Base-by-base conservation (phyloP, 495 filamentous ascomycete genomes). In the Xylaria acuta region DNA sequence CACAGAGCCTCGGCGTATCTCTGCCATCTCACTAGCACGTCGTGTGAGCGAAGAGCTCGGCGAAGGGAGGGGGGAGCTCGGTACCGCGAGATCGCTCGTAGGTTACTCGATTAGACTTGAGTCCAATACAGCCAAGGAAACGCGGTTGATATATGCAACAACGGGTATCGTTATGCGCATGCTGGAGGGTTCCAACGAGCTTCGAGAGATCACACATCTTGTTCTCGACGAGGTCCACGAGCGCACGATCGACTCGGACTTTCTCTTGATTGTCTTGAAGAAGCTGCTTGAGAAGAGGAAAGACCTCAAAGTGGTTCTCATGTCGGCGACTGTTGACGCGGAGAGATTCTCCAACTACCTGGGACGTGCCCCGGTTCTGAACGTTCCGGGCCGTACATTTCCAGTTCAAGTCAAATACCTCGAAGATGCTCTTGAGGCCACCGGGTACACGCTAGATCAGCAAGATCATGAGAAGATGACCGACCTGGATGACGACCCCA, bases 181-280 rank as follows among this genome's bases (percentile, higher is more conserved):
- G 96, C 84, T 99, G 12, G 95, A 99, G 81, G 90, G 91, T 2
- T 93, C 92, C 0, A 90, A 92, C 72, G 91, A 95, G 59, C 88
- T 99, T 56, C 86, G 88, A 58, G 95, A 97, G 65, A 91, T 98
- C 65, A 97, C 94, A 3, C 95, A 98, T 80, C 86, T 99, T 65
- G 89, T 99, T 60, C 87, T 99, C 30, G 96, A 99, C 74, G 96
- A 99, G 80, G 94, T 97, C 4, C 95, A 98, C 80, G 95, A 98
- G 75, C 89, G 95, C 67, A 92, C 92, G 25, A 98, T 99, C 72
- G 96, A 98, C 79, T 97, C 93, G 66, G 96, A 99, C 74, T 98
- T 99, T 80, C 84, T 99, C 25, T 84, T 99, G 16, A 93, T 98
- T 71, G 91, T 98, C 3, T 86, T 99, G 30, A 92, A 93, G 74